Conservation (phyloP, 768 basidiomycete species). For the Rhizopogon sp. region DNA sequence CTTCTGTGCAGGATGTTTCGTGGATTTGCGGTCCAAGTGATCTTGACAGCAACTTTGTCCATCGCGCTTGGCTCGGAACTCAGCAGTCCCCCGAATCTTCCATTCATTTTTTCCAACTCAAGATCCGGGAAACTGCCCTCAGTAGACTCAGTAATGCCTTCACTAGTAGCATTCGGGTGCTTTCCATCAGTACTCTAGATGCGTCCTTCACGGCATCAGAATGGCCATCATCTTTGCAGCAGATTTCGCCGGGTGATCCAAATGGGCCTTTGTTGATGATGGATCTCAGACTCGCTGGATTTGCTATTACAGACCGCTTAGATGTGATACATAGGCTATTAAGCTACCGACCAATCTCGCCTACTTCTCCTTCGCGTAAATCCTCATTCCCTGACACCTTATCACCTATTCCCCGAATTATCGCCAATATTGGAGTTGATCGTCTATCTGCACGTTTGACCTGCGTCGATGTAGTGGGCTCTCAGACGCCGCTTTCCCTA, state of each 20-base stretch:
- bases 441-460: slow-evolving; percentile 46
- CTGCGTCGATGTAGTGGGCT: slow-evolving; percentile 33
- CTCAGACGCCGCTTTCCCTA: slow-evolving; percentile 43
- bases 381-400: slow-evolving; percentile 24
- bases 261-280: slow-evolving; percentile 53
- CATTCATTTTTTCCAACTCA: slow-evolving; percentile 42
- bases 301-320: slow-evolving; percentile 50
- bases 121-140: slow-evolving; percentile 37
- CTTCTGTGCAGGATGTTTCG: slow-evolving; percentile 36
- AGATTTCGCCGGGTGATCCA: slow-evolving; percentile 52
- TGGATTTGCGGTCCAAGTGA: slow-evolving; percentile 45
- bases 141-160: slow-evolving; percentile 36
- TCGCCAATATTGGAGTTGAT: slow-evolving; percentile 44
- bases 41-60: slow-evolving; percentile 36
- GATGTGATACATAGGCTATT: slow-evolving; percentile 45
- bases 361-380: slow-evolving; percentile 9
- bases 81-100: slow-evolving; percentile 28
- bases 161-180: slow-evolving; percentile 20
- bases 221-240: slow-evolving; percentile 59
- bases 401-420: slow-evolving; percentile 44
- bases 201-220: slow-evolving; percentile 41
- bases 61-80: slow-evolving; percentile 51
- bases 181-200: slow-evolving; percentile 29
- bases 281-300: slow-evolving; percentile 35
- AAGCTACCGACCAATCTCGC: slow-evolving; percentile 11